A percentile compares a stretch with the other conserved stretches of the same genome.
Conservation (phyloP, 805 yeast species). For the Saccharomycopsis guyanensis region DNA sequence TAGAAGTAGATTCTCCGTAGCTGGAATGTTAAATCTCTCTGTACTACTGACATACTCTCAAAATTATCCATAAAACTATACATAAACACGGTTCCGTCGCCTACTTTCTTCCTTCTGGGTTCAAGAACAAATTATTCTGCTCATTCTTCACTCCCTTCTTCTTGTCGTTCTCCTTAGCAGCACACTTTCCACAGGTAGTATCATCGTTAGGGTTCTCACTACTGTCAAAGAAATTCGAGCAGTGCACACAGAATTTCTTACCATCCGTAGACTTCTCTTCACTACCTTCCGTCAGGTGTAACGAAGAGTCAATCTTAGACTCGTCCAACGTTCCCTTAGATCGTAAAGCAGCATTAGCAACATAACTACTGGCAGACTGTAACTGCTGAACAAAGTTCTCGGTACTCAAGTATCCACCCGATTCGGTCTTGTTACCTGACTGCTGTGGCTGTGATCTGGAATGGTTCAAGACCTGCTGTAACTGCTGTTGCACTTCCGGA, state of each 20-base stretch:
- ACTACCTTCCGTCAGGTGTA: neutral
- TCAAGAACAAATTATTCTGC: constrained; percentile 20
- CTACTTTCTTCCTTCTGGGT: constrained; percentile 13
- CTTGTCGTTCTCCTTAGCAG: neutral
- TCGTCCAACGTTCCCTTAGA: constrained; percentile 1
- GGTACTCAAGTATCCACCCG: constrained; percentile 3
- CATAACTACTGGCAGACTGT: constrained; percentile 15
- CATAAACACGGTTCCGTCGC: too few species aligned
- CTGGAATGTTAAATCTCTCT: too few species aligned
- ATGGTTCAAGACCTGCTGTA: constrained; percentile 18
- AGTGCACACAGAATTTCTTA: constrained; percentile 3
- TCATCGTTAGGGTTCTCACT: constrained; percentile 1
- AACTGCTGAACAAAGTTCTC: constrained; percentile 20
- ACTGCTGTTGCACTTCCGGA: constrained; percentile 12
- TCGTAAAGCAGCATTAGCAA: constrained; percentile 15
- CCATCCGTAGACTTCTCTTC: neutral
- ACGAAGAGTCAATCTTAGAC: constrained; percentile 1
- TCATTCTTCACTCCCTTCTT: constrained; percentile 8
- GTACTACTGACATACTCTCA: too few species aligned
- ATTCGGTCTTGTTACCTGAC: neutral
- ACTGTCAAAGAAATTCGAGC: constrained; percentile 1
- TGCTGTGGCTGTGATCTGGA: constrained; percentile 18
- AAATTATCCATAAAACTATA: too few species aligned
- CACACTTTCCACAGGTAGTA: constrained; percentile 3
- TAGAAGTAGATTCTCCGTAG: too few species aligned